These are phyloP conservation scores for Aureobasidium leucospermi DNA, from an alignment of 2,329 filamentous ascomycete genomes.

Conservation along the genomic window DNA sequence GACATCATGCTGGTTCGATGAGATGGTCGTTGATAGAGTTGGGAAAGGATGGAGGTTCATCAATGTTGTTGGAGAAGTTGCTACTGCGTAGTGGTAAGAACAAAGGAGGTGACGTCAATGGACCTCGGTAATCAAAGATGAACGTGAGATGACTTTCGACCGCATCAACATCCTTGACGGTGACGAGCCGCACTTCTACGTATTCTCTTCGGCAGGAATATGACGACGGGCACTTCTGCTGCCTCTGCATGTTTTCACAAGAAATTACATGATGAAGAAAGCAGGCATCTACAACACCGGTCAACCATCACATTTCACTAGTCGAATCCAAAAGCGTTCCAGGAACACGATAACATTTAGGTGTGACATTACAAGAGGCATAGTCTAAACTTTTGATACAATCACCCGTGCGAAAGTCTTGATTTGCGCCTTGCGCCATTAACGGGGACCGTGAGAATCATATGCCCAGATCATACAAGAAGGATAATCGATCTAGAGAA, in stretches of 20 bases:
- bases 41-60: not conserved
- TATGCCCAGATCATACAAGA: not conserved
- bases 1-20: slow-evolving; percentile 11
- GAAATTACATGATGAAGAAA: too few relatives aligned
- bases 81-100: not conserved
- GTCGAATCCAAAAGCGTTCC: too few relatives aligned
- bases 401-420: not conserved
- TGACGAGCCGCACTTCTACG: too few relatives aligned
- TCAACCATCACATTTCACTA: too few relatives aligned
- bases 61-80: not conserved
- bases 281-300: too few relatives aligned
- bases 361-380: slow-evolving; percentile 4
- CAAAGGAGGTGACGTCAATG: too few relatives aligned
- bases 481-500: slow-evolving; percentile 27
- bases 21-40: not conserved
- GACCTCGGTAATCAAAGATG: not conserved
- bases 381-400: slow-evolving; percentile 11
- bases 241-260: too few relatives aligned
- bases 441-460: not conserved
- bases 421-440: not conserved
- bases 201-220: too few relatives aligned
- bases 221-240: too few relatives aligned
- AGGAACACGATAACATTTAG: not conserved
- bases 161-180: too few relatives aligned
- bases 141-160: not conserved